Percentiles rank a stretch among this genome's conserved stretches.
phyloP scores from a whole-genome alignment of 805 yeast genomes.

The Pichia nanzhaoensis region DNA sequence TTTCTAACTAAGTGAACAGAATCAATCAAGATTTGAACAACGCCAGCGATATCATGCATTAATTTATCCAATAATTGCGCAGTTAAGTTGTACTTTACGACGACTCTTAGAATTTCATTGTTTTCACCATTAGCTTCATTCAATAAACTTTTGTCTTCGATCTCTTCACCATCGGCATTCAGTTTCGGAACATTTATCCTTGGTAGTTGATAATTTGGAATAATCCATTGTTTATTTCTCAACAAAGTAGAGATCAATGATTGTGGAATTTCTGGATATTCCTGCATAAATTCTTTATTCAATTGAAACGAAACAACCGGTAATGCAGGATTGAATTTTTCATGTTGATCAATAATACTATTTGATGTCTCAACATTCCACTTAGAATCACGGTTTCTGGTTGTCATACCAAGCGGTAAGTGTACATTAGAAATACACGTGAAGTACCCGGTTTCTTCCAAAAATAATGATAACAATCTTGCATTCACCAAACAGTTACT shows the following conservation, averaged over 20 bases:
- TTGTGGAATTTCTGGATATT: constrained; percentile 80
- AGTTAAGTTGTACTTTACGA: constrained; percentile 65
- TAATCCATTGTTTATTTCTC: constrained; percentile 77
- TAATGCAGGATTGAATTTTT: constrained; percentile 60
- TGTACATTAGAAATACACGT: constrained; percentile 76
- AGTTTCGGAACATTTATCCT: constrained; percentile 16
- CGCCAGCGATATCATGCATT: constrained; percentile 52
- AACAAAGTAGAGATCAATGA: constrained; percentile 62
- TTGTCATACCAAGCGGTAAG: constrained; percentile 40
- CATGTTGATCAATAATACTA: constrained; percentile 28
- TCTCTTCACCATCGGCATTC: constrained; percentile 10
- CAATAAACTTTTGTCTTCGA: constrained; percentile 31
- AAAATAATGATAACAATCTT: constrained; percentile 52
- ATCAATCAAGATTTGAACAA: constrained; percentile 45
- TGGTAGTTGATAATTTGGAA: constrained; percentile 86
- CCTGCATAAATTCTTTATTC: constrained; percentile 45
- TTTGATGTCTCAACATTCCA: constrained; percentile 9
- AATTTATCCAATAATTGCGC: constrained; percentile 54
- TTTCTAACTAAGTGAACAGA: constrained; percentile 38
- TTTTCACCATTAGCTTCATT: constrained; percentile 29
- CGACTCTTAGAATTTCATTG: constrained; percentile 76
- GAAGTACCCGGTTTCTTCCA: constrained; percentile 60
- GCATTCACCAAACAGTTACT: constrained; percentile 64
- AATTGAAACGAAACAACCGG: constrained; percentile 88
- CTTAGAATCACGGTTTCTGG: constrained; percentile 22